Percentiles rank a stretch among this genome's conserved stretches.
Conservation (phyloP, 495 filamentous ascomycete genomes). For the Usnea hakonensis region DNA sequence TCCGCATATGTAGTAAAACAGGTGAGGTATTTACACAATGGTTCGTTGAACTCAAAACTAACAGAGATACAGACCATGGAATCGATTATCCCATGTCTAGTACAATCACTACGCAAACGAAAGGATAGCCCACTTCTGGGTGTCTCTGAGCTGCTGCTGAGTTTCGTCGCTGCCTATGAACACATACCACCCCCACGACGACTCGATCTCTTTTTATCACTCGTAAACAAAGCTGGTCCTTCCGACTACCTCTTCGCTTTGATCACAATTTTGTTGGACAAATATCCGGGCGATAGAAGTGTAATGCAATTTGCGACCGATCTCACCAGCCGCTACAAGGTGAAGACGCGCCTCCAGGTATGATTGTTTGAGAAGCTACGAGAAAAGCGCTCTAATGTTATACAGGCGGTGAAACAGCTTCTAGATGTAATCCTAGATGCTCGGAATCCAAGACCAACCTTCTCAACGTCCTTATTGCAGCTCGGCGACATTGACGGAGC, state of each 20-base stretch:
- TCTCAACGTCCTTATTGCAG: slow-evolving; percentile 62
- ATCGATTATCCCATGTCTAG: slow-evolving; percentile 83
- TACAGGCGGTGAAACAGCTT: slow-evolving; percentile 46
- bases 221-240: slow-evolving; percentile 71
- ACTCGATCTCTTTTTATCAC: slow-evolving; percentile 66
- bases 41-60: neutral
- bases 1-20: slow-evolving; percentile 87
- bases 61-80: slow-evolving; percentile 59
- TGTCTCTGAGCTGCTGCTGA: slow-evolving; percentile 76
- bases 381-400: neutral
- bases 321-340: slow-evolving; percentile 43
- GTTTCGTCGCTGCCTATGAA: slow-evolving; percentile 90
- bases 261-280: slow-evolving; percentile 62
- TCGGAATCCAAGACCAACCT: slow-evolving; percentile 57
- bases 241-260: slow-evolving; percentile 73
- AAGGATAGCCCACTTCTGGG: slow-evolving; percentile 69
- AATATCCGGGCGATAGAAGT: slow-evolving; percentile 47
- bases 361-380: neutral
- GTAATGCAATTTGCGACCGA: slow-evolving; percentile 39
- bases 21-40: slow-evolving; percentile 7
- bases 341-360: slow-evolving; percentile 56
- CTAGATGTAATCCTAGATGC: slow-evolving; percentile 64
- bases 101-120: slow-evolving; percentile 70
- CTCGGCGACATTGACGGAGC: slow-evolving; percentile 51
- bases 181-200: slow-evolving; percentile 84